phyloP scores from a whole-genome alignment of 129 eudicot species.

The Flaveria bidentis region DNA sequence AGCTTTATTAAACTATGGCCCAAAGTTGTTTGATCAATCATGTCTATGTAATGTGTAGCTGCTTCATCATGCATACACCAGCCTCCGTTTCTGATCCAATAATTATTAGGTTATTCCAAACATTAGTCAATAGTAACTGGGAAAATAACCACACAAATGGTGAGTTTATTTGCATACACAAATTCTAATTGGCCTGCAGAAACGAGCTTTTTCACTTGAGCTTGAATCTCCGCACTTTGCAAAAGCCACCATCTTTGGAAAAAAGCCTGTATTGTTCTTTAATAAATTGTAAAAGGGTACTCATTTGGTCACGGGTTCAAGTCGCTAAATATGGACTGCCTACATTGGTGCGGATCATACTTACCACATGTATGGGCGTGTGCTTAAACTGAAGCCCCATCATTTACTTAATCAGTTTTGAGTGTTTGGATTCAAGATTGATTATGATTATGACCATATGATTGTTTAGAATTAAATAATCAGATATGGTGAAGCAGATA shows the following conservation, averaged over 20 bases:
- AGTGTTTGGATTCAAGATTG: too few species aligned
- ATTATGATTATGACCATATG: too few species aligned
- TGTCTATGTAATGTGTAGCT: constrained; percentile 85
- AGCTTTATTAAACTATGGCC: constrained; percentile 66
- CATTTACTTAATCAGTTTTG: too few species aligned
- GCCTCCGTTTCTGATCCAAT: constrained; percentile 76
- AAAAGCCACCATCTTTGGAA: constrained; percentile 84
- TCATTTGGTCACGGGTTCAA: background rate
- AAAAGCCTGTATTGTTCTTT: constrained; percentile 57
- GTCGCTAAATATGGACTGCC: too few species aligned
- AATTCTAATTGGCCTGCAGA: constrained; percentile 84
- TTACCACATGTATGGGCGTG: too few species aligned
- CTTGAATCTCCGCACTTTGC: constrained; percentile 54
- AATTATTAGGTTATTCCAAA: background rate
- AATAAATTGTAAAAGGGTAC: background rate
- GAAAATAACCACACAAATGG: constrained; percentile 5
- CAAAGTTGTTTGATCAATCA: constrained; percentile 92
- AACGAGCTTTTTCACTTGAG: constrained; percentile 63
- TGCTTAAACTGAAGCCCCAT: too few species aligned
- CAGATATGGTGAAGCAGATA: background rate
- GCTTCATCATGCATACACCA: constrained; percentile 99
- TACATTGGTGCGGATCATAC: too few species aligned
- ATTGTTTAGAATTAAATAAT: background rate
- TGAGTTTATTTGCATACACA: constrained; percentile 49
- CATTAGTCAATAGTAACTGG: background rate